phyloP scores from a whole-genome alignment of 441 rosid genomes.

The Eruca vesicaria region DNA sequence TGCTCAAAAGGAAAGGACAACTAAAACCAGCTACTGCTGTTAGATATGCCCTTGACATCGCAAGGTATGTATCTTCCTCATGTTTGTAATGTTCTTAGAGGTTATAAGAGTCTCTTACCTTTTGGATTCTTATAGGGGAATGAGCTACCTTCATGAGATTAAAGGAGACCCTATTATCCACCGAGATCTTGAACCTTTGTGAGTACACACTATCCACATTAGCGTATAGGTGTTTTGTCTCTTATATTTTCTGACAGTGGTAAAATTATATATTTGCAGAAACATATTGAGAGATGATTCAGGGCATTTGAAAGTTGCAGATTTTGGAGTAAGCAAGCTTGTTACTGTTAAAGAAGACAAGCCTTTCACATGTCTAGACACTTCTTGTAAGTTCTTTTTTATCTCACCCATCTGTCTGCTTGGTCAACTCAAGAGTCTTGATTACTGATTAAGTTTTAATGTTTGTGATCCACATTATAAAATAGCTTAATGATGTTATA shows the following conservation, averaged over 20 bases:
- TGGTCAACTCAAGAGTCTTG: too few species aligned
- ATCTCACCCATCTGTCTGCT: background rate
- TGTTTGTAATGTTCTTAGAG: background rate
- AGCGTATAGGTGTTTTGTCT: background rate
- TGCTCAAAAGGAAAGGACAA: conserved; percentile 61
- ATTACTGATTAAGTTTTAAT: too few species aligned
- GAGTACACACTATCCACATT: conserved; percentile 38
- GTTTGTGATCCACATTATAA: too few species aligned
- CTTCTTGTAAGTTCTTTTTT: conserved; percentile 49
- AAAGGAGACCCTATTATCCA: too few species aligned
- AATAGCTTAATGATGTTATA: too few species aligned
- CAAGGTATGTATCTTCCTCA: conserved; percentile 47
- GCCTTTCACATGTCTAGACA: conserved; percentile 62
- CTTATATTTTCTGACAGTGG: conserved; percentile 36
- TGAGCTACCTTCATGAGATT: too few species aligned
- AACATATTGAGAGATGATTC: conserved; percentile 92
- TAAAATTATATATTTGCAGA: conserved; percentile 43
- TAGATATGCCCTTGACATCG: too few species aligned
- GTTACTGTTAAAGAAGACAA: conserved; percentile 80
- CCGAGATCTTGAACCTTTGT: conserved; percentile 99
- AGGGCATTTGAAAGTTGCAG: conserved; percentile 93
- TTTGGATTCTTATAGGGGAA: conserved; percentile 59
- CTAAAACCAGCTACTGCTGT: conserved; percentile 57
- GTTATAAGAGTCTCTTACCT: background rate
- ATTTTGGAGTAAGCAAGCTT: too few species aligned